These are phyloP conservation scores for Penicillium macrosclerotiorum DNA, from an alignment of 495 filamentous ascomycete species.

Conservation along the genomic window DNA sequence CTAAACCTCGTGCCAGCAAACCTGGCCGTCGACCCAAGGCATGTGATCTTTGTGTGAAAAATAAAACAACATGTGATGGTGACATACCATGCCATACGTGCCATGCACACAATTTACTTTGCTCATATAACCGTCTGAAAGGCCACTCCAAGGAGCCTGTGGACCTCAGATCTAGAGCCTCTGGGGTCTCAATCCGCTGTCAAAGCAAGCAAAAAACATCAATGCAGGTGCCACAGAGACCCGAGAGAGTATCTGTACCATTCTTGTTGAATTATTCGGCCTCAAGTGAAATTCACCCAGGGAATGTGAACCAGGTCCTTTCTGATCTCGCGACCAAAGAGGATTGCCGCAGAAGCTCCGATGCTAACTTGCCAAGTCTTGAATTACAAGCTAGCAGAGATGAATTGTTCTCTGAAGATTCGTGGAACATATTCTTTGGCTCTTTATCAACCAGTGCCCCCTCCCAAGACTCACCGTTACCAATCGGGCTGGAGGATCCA, in stretches of 20 bases:
- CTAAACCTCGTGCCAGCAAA: not conserved
- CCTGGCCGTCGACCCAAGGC: constrained; percentile 14
- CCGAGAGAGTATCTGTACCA: constrained; percentile 4
- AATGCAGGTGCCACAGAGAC: not conserved
- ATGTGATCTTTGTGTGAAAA: constrained; percentile 10
- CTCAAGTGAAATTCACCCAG: constrained; percentile 4
- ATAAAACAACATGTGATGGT: constrained; percentile 5
- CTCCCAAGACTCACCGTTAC: not conserved
- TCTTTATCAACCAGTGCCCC: not conserved
- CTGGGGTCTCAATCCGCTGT: not conserved
- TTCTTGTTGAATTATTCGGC: constrained; percentile 18
- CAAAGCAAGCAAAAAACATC: not conserved
- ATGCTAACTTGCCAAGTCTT: constrained; percentile 7
- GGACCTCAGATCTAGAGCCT: not conserved
- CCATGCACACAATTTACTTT: not conserved
- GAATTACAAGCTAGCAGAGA: constrained; percentile 3
- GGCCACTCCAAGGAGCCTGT: not conserved
- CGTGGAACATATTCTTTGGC: constrained; percentile 13
- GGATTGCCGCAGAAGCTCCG: not conserved
- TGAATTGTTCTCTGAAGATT: constrained; percentile 11
- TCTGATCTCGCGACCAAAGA: constrained; percentile 12
- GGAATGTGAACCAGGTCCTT: constrained; percentile 13
- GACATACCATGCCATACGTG: constrained; percentile 1
- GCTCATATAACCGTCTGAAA: constrained; percentile 8
- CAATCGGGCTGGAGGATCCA: constrained; percentile 5